Conservation (phyloP, 2,329 filamentous ascomycete species). For the Trichoderma afroharzianum region DNA sequence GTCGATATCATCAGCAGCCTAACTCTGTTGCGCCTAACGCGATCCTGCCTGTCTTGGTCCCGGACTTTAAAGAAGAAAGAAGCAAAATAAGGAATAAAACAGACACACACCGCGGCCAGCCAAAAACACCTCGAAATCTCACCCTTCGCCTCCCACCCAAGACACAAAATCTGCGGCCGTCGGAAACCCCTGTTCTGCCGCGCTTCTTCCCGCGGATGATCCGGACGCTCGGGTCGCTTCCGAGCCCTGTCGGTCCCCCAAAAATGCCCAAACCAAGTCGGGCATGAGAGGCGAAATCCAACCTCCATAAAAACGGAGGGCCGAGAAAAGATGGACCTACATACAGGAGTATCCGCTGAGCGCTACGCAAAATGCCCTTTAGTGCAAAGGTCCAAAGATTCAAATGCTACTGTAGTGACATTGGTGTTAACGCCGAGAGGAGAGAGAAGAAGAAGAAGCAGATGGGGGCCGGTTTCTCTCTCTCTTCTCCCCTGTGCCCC, state of each 20-base stretch:
- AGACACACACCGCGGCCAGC: not conserved
- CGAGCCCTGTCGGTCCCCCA: not conserved
- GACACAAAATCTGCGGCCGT: conserved; percentile 13
- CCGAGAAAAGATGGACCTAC: not conserved
- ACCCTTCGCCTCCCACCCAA: not conserved
- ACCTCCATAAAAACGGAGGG: not conserved
- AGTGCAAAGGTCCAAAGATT: not conserved
- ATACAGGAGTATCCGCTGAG: not conserved
- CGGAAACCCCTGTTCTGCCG: conserved; percentile 14
- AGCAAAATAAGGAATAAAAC: not conserved
- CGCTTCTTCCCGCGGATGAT: conserved; percentile 11
- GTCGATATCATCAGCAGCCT: not conserved
- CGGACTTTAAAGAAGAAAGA: not conserved
- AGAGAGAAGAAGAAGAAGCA: too few relatives aligned
- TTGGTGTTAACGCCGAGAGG: not conserved
- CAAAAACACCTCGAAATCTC: not conserved
- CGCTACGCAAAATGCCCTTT: not conserved
- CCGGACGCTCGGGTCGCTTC: conserved; percentile 11
- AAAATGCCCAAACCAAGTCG: not conserved
- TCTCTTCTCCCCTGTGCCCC: too few relatives aligned
- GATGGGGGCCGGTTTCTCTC: too few relatives aligned
- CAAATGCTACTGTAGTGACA: not conserved
- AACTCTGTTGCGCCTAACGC: not conserved
- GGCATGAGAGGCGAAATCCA: not conserved
- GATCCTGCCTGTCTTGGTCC: not conserved